A percentile compares a stretch with the other conserved stretches of the same genome.
These are phyloP conservation scores for Saraca asoca DNA, from an alignment of 331 rosid genomes.

Conservation along the genomic window DNA sequence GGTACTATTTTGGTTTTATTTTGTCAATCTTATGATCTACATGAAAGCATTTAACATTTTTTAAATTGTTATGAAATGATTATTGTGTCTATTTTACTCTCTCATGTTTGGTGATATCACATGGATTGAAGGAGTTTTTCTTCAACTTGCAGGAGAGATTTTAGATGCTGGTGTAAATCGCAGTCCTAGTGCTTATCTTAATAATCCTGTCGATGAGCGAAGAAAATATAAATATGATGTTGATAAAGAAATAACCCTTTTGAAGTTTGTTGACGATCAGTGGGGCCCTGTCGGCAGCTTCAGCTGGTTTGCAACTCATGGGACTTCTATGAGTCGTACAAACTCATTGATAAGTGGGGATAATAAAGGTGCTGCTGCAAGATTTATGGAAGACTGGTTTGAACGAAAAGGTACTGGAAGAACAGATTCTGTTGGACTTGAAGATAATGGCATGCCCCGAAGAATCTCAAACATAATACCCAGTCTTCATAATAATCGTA, in stretches of 20 bases:
- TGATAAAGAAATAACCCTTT: conserved; percentile 84
- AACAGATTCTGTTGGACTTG: conserved; percentile 37
- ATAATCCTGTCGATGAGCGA: conserved; percentile 80
- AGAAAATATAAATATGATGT: conserved; percentile 71
- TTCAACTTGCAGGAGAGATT: conserved; percentile 68
- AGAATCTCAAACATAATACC: conserved; percentile 75
- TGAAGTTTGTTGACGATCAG: conserved; percentile 76
- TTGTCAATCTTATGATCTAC: not conserved
- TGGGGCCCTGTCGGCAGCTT: conserved; percentile 96
- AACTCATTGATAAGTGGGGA: conserved; percentile 86
- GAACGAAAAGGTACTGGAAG: conserved; percentile 43
- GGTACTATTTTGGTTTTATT: conserved; percentile 13
- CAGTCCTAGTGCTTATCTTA: conserved; percentile 93
- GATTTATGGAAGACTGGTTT: conserved; percentile 99
- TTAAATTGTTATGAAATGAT: not conserved
- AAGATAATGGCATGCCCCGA: conserved; percentile 52
- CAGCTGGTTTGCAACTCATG: conserved; percentile 97
- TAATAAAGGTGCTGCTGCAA: conserved; percentile 94
- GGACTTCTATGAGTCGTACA: conserved; percentile 96
- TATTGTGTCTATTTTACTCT: not conserved
- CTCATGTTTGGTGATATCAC: conserved; percentile 10
- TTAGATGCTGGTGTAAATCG: conserved; percentile 87
- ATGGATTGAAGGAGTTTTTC: conserved; percentile 18
- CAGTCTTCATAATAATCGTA: conserved; percentile 52
- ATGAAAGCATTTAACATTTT: not conserved